Evolutionary conservation across 768 basidiomycete genomes (phyloP), one percentile per base, ranked within the genome.

Genomic region (Mycena capillaripes): DNA sequence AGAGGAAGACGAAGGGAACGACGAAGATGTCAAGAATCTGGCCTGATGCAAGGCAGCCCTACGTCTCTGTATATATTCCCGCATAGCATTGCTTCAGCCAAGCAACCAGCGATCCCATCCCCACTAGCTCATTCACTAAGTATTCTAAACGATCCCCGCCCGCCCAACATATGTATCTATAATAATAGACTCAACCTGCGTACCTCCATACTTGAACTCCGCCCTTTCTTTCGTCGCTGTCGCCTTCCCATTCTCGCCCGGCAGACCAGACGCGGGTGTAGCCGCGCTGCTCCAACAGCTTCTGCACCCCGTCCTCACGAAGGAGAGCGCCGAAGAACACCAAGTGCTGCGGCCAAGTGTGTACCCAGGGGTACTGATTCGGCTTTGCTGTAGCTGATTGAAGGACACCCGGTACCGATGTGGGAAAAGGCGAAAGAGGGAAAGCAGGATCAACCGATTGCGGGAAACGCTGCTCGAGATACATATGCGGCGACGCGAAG

Each of bases 261-360:
- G 82, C 84, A 27, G 82, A 83, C 91, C 91, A 92, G 0, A 90
- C 86, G 76, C 93, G 90, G 23, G 60, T 46, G 74, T 97, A 98
- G 4, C 92, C 93, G 42, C 85, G 85, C 19, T 78, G 79, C 60
- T 81, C 77, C 57, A 97, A 80, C 29, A 90, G 27, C 3, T 80
- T 74, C 53, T 80, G 77, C 2, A 95, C 84, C 2, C 86, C 89
- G 11, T 84, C 80, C 60, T 88, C 82, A 7, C 84, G 80, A 50
- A 97, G 83, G 53, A 99, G 82, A n/a, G 87, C 87, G 6, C 95
- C 95, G 78, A 99, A 99, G 62, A 97, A 84, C 3, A 96, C 89
- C 19, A 99, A 76, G 80, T 96, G 90, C 52, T 86, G 88, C 0
- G 97, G 96, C 94, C 95, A 97, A 70, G 89, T 84, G 71, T 97